These are phyloP conservation scores for Chaetomiaceae sp. DNA, from an alignment of 2,329 filamentous ascomycete genomes.

Conservation along the genomic window DNA sequence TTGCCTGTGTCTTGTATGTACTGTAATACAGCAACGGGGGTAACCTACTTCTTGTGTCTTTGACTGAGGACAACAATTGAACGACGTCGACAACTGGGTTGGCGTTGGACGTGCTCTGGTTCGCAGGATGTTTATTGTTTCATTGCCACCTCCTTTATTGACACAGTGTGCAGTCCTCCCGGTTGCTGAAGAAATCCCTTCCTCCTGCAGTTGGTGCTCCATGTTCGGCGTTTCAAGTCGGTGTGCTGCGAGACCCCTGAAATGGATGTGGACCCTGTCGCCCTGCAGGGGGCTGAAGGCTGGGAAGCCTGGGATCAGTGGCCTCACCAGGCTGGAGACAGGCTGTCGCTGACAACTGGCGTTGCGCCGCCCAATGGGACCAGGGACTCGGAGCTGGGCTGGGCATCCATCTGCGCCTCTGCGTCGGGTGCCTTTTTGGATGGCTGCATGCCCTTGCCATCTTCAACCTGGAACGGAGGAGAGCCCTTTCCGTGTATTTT, in stretches of 20 bases:
- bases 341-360: slow-evolving; percentile 7
- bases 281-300: slow-evolving; percentile 16
- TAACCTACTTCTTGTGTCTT: too few relatives aligned
- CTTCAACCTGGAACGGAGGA: slow-evolving; percentile 3
- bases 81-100: too few relatives aligned
- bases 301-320: slow-evolving; percentile 6
- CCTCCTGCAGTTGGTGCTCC: neutral
- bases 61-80: too few relatives aligned
- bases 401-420: slow-evolving; percentile 6
- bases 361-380: slow-evolving; percentile 17
- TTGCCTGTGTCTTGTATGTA: too few relatives aligned
- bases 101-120: neutral
- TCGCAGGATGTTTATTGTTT: neutral
- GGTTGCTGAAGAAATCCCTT: neutral
- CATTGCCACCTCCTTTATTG: neutral
- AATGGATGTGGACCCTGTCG: slow-evolving; percentile 5
- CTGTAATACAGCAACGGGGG: too few relatives aligned
- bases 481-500: too few relatives aligned
- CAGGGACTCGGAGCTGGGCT: slow-evolving; percentile 8
- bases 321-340: slow-evolving; percentile 9
- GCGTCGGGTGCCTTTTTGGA: slow-evolving; percentile 2
- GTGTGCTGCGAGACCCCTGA: neutral
- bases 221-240: slow-evolving; percentile 10
- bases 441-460: slow-evolving; percentile 2
- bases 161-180: neutral